Evolutionary conservation across 352 stramenopile genomes (phyloP), one percentile per base, ranked within the genome.

Genomic region (Globisporangium okanoganense): DNA sequence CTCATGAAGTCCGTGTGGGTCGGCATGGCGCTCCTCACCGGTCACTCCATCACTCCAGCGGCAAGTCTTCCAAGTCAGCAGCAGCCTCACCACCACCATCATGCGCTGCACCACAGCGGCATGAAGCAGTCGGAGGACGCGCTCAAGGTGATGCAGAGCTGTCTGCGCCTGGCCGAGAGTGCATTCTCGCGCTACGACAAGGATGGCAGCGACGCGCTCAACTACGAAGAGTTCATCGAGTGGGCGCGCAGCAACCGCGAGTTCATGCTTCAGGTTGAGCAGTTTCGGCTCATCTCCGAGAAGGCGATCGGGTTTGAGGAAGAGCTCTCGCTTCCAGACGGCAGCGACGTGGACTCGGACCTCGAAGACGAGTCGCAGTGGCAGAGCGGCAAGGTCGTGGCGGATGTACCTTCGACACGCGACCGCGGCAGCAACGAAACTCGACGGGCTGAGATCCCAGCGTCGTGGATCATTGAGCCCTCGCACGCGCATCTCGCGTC

Each of bases 261-360:
- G 40, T 94, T 95, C 41, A 94, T 95, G 84, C 67, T 94, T 12
- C 82, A 92, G 61, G 78, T 93, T 6, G 86, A 95, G 44, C 76
- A 80, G 13, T 93, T 94, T 38, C 80, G 81, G 0, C 63, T 87
- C 1, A 82, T 94, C 31, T 79, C 78, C 0, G 79, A 91, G 57
- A 92, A 88, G 16, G 76, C 75, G 0, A 70, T 88, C 4, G 78
- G 72, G 5, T 84, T 81, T 57, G 76, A 89, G 51, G 80, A 92
- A 20, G 71, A 77, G 49, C 51, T 88, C 0, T 87, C 78, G 22
- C 67, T 90, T 4, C 82, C 77, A 0, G 77, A 88, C 55, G 79
- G 73, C 14, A 92, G 82, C 29, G 85, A 94, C 45, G 67, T 73
- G 9, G 83, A 93, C 65, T 94, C 82, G 44, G 85, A 94, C 58